Evolutionary conservation across 1,284 basidiomycete genomes (phyloP), one percentile per base, ranked within the genome.

Genomic region (Leccinum insolens): DNA sequence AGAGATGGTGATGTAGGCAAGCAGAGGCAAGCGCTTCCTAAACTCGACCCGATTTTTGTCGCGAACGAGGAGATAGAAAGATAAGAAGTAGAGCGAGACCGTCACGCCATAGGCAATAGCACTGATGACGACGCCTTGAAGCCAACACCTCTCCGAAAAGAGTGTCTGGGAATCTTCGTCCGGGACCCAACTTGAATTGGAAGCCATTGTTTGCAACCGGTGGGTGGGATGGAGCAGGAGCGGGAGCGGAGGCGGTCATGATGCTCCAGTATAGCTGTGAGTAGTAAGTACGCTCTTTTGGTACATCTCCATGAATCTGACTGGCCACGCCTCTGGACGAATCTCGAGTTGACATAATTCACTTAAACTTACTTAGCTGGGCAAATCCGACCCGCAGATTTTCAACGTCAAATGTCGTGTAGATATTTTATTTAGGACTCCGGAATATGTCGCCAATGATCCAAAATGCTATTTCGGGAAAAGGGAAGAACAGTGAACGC

Each of bases 121-220:
- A 14, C 74, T 71, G n/a, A 73, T 2, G 7, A 75, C 4, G 11
- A 14, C 65, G 20, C 72, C 73, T 28, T 73, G 73, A 22, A 75
- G 67, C 71, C 67, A 74, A 44, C 58, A 52, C 9, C 69, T 64
- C 44, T 71, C 71, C 73, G 75, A 2, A 25, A 72, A 69, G 28
- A 72, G 72, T 3, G 64, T 69, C 41, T 34, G 63, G 39, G 64
- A 3, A 9, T 34, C 20, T 66, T 74, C 71, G 15, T 60, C 6
- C 2, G 73, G 73, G 41, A 65, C 62, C 73, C 73, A 74, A 20
- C 63, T 73, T 20, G 69, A 65, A 46, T 72, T 71, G 58, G 58
- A 46, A 12, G 71, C 61, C 73, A 73, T 71, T 22, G 15, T 31
- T 4, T 9, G 5, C 17, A n/a, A 46, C 44, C 17, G 9, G 52